Conservation (phyloP, 2,329 filamentous ascomycete species). For the Neoscytalidium dimidiatum region DNA sequence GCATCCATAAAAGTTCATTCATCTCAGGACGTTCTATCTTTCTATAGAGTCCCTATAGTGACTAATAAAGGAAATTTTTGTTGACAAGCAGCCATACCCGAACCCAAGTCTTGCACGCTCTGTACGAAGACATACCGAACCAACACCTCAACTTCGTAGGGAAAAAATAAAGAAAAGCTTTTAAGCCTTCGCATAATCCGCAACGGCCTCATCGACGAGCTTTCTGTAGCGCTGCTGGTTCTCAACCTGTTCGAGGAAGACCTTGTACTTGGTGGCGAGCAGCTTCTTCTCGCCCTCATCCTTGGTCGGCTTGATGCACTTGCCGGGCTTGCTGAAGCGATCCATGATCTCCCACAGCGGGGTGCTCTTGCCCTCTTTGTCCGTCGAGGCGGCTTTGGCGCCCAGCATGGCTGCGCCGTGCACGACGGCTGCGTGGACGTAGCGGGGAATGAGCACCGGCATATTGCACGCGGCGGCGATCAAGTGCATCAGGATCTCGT, state of each 20-base stretch:
- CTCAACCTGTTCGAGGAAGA: slow-evolving; percentile 92
- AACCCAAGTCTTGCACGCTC: neutral
- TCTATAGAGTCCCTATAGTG: neutral
- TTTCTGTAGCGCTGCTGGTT: slow-evolving; percentile 81
- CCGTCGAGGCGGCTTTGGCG: slow-evolving; percentile 89
- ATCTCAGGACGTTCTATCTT: slow-evolving; percentile 1
- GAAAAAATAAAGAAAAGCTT: neutral
- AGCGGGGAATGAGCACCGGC: slow-evolving; percentile 90
- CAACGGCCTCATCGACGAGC: slow-evolving; percentile 66
- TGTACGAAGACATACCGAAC: neutral
- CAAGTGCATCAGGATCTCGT: slow-evolving; percentile 85
- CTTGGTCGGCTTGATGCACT: slow-evolving; percentile 73
- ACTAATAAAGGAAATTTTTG: slow-evolving; percentile 1
- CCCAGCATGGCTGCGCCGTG: slow-evolving; percentile 99
- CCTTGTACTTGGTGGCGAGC: slow-evolving; percentile 84
- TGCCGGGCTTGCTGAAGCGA: slow-evolving; percentile 91
- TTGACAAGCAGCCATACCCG: neutral
- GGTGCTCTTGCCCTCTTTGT: slow-evolving; percentile 76
- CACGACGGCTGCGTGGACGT: slow-evolving; percentile 93
- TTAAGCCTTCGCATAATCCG: slow-evolving; percentile 26
- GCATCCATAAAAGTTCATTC: neutral
- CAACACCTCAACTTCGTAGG: neutral
- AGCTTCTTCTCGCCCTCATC: slow-evolving; percentile 76
- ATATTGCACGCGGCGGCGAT: slow-evolving; percentile 88
- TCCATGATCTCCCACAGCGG: slow-evolving; percentile 97